Conservation (phyloP, 176 grass and related monocot genomes). For the Elaeis guineensis region DNA sequence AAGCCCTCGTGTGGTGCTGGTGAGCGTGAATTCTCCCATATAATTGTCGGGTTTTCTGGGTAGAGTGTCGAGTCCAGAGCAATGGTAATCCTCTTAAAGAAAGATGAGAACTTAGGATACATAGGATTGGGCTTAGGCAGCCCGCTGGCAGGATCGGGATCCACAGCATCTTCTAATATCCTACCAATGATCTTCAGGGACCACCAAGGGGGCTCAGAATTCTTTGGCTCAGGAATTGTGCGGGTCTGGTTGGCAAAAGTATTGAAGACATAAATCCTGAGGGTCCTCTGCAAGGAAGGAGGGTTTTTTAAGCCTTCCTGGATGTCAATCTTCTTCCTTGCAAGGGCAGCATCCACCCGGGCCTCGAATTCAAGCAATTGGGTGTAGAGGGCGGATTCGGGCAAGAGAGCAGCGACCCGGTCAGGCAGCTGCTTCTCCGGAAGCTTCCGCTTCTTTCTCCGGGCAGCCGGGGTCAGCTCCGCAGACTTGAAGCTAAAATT, state of each 20-base stretch:
- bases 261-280: constrained; percentile 93
- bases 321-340: constrained; percentile 89
- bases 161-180: constrained; percentile 60
- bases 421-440: constrained; percentile 92
- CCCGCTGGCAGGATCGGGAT: constrained; percentile 58
- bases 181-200: constrained; percentile 92
- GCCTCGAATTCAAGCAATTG: constrained; percentile 94
- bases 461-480: constrained; percentile 66
- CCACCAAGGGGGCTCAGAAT: constrained; percentile 72
- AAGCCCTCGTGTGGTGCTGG: constrained; percentile 72
- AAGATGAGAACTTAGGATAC: constrained; percentile 85
- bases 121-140: constrained; percentile 76
- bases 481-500: constrained; percentile 20
- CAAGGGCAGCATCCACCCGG: constrained; percentile 65
- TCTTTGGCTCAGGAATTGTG: constrained; percentile 37
- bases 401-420: constrained; percentile 69
- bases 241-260: constrained; percentile 81
- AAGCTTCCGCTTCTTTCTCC: constrained; percentile 85
- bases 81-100: constrained; percentile 84
- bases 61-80: constrained; percentile 55
- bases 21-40: constrained; percentile 71
- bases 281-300: constrained; percentile 80
- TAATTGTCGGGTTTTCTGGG: constrained; percentile 59
- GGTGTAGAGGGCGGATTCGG: constrained; percentile 87
- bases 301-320: constrained; percentile 74